phyloP scores from a whole-genome alignment of 257 asterid species.

The Plectranthus barbatus region DNA sequence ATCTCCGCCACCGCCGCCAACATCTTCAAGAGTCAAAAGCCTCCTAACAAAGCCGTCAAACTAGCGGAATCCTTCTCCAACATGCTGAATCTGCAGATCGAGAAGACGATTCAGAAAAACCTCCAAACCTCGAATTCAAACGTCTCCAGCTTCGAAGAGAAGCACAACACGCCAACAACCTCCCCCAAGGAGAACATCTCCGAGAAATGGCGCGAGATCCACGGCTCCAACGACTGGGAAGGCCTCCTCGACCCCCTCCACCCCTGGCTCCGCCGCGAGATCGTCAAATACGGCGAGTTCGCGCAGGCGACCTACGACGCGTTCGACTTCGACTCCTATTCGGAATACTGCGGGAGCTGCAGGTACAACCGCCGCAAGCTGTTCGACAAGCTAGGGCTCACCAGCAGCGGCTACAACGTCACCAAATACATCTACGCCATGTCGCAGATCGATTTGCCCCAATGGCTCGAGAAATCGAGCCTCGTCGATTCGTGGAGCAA shows the following conservation, averaged over 20 bases:
- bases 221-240: conserved; percentile 54
- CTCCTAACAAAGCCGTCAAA: conserved; percentile 29
- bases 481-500: conserved; percentile 56
- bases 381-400: conserved; percentile 40
- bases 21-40: conserved; percentile 15
- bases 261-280: conserved; percentile 55
- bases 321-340: conserved; percentile 47
- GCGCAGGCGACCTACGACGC: conserved; percentile 79
- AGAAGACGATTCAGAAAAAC: conserved; percentile 26
- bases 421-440: conserved; percentile 54
- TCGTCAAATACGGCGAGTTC: conserved; percentile 68
- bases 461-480: conserved; percentile 51
- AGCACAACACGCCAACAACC: conserved; percentile 31
- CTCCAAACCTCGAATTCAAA: conserved; percentile 11
- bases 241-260: conserved; percentile 59
- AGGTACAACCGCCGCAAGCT: conserved; percentile 38
- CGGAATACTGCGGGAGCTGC: conserved; percentile 72
- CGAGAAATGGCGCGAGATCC: conserved; percentile 44
- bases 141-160: conserved; percentile 21
- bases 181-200: conserved; percentile 64
- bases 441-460: conserved; percentile 60
- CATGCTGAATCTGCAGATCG: conserved; percentile 40
- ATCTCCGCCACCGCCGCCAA: conserved; percentile 3
- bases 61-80: conserved; percentile 43
- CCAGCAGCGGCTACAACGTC: conserved; percentile 36